A percentile compares a stretch with the other conserved stretches of the same genome.
Evolutionary conservation across 2,329 filamentous ascomycete species (phyloP).

Genomic region (Canariomyces notabilis): DNA sequence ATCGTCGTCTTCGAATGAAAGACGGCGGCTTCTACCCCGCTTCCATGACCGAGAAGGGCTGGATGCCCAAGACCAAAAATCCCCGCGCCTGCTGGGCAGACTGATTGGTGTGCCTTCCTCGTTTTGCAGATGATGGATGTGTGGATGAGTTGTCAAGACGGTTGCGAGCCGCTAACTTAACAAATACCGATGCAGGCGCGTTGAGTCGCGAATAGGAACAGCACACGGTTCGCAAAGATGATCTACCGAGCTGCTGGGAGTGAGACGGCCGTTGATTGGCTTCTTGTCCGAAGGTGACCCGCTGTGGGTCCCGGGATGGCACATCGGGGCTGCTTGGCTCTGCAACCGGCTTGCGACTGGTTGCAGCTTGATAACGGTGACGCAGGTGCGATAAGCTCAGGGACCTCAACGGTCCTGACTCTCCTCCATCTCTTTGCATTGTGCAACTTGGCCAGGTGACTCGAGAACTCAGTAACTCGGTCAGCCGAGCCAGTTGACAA

Average conservation of each 20-base stretch:
- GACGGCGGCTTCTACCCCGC: slow-evolving; percentile 8
- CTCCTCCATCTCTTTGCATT: background rate
- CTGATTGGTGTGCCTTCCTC: slow-evolving; percentile 18
- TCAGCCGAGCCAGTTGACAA: slow-evolving; percentile 5
- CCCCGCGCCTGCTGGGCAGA: slow-evolving; percentile 5
- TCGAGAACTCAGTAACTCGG: slow-evolving; percentile 2
- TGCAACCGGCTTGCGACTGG: too few species aligned
- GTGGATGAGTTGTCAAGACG: slow-evolving; percentile 14
- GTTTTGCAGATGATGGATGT: slow-evolving; percentile 10
- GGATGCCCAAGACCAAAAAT: slow-evolving; percentile 13
- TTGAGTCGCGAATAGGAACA: slow-evolving; percentile 16
- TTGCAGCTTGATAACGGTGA: slow-evolving; percentile 8
- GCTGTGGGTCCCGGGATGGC: background rate
- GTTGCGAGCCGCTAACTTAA: too few species aligned
- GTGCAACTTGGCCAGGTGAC: slow-evolving; percentile 9
- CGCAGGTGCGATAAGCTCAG: slow-evolving; percentile 7
- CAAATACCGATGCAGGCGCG: too few species aligned
- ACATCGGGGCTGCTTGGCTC: background rate
- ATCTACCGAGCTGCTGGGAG: slow-evolving; percentile 6
- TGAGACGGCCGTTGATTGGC: slow-evolving; percentile 6
- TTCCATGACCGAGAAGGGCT: slow-evolving; percentile 5
- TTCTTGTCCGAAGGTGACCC: background rate
- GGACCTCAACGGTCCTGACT: too few species aligned
- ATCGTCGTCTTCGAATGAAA: background rate
- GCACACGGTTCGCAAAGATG: slow-evolving; percentile 4